phyloP scores from a whole-genome alignment of 2,329 filamentous ascomycete genomes.

The Diaporthe capsici region DNA sequence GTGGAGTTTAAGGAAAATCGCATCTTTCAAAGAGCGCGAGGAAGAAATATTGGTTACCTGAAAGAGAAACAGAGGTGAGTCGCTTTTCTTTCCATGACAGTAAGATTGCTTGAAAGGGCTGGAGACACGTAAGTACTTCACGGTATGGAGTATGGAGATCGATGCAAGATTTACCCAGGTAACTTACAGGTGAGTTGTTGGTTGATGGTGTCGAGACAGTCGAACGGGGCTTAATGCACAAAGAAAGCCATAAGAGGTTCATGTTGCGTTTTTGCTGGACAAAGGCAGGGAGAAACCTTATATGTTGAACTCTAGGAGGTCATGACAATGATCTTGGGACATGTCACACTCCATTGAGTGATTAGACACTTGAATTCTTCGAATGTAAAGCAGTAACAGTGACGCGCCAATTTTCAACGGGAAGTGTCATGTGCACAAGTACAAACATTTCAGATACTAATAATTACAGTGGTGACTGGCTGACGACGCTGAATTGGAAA shows the following conservation, averaged over 20 bases:
- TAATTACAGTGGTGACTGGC: not conserved
- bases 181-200: not conserved
- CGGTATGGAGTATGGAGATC: fast-evolving
- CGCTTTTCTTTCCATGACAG: not conserved
- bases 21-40: not conserved
- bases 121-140: not conserved
- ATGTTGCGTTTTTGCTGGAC: not conserved
- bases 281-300: not conserved
- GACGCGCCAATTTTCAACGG: not conserved
- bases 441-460: not conserved
- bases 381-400: not conserved
- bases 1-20: not conserved
- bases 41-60: not conserved
- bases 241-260: not conserved
- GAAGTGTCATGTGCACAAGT: not conserved
- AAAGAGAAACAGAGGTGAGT: not conserved
- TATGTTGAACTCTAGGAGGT: not conserved
- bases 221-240: not conserved
- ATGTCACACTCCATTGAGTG: not conserved
- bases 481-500: not conserved
- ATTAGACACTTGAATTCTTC: not conserved
- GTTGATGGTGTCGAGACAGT: not conserved
- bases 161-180: too few species aligned
- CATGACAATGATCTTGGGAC: not conserved
- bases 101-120: not conserved